Evolutionary conservation across 2,329 filamentous ascomycete species (phyloP).

Genomic region (Ceratocystis papillata): DNA sequence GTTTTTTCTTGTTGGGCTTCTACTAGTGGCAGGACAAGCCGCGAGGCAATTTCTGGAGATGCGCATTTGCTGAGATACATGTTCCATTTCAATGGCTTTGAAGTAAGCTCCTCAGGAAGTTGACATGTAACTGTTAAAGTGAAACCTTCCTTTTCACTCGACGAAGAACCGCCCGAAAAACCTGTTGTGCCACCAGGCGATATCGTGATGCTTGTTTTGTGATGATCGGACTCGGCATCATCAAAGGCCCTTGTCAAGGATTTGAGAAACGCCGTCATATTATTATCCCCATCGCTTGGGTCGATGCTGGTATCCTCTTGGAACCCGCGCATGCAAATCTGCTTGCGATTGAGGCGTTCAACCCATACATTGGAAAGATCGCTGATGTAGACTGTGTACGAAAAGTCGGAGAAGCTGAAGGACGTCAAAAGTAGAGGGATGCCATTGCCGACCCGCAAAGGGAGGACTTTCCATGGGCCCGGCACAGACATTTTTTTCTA

Average conservation of each 20-base stretch:
- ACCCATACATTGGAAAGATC: constrained; percentile 66
- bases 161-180: constrained; percentile 26
- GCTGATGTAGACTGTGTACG: constrained; percentile 57
- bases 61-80: constrained; percentile 44
- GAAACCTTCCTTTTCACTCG: constrained; percentile 34
- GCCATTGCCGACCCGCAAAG: constrained; percentile 33
- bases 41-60: constrained; percentile 36
- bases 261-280: constrained; percentile 55
- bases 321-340: constrained; percentile 52
- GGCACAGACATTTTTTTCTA: constrained; percentile 29
- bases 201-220: constrained; percentile 38
- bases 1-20: constrained; percentile 36
- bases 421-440: constrained; percentile 56
- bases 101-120: constrained; percentile 47
- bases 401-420: constrained; percentile 40
- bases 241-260: constrained; percentile 48
- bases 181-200: constrained; percentile 27
- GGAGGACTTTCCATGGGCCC: constrained; percentile 41
- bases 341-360: constrained; percentile 51
- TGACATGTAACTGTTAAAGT: constrained; percentile 46
- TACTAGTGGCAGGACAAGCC: constrained; percentile 44
- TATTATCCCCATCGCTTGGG: constrained; percentile 55
- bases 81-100: constrained; percentile 51
- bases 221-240: constrained; percentile 37
- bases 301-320: constrained; percentile 60